These are phyloP conservation scores for Yarrowia divulgata DNA, from an alignment of 805 yeast genomes.

Conservation along the genomic window DNA sequence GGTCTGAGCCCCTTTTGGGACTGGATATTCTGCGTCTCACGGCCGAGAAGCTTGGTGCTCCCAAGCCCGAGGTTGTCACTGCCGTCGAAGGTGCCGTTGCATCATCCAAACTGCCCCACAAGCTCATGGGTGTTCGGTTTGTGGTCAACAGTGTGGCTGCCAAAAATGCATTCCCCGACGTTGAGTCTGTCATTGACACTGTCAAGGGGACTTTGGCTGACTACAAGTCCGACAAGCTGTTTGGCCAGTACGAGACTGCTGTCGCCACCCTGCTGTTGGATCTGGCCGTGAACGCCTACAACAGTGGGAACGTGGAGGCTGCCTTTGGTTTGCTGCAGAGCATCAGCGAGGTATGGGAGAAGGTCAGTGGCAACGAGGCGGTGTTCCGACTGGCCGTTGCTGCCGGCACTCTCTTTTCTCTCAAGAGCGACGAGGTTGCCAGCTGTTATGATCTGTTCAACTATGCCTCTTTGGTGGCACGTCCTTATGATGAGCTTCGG, in stretches of 20 bases:
- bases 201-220: conserved; percentile 44
- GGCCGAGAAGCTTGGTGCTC: conserved; percentile 52
- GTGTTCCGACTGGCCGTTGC: conserved; percentile 70
- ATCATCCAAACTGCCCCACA: conserved; percentile 50
- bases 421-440: conserved; percentile 39
- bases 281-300: conserved; percentile 51
- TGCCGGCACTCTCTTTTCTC: conserved; percentile 62
- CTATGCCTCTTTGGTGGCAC: not conserved
- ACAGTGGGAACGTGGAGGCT: conserved; percentile 47
- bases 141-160: conserved; percentile 56
- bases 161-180: conserved; percentile 39
- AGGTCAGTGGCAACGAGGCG: conserved; percentile 63
- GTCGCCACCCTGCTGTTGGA: conserved; percentile 61
- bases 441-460: conserved; percentile 16
- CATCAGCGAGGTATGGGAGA: conserved; percentile 49
- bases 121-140: conserved; percentile 65
- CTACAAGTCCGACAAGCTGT: conserved; percentile 31
- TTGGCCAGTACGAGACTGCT: conserved; percentile 46
- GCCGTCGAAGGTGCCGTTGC: conserved; percentile 47
- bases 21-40: conserved; percentile 67
- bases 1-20: conserved; percentile 65
- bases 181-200: conserved; percentile 38
- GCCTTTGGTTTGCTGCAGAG: conserved; percentile 46
- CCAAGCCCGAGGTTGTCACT: conserved; percentile 48
- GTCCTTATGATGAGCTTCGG: conserved; percentile 18